A percentile compares a stretch with the other conserved stretches of the same genome.
These are phyloP conservation scores for Colletotrichum costaricense DNA, from an alignment of 2,329 filamentous ascomycete species.

Conservation along the genomic window DNA sequence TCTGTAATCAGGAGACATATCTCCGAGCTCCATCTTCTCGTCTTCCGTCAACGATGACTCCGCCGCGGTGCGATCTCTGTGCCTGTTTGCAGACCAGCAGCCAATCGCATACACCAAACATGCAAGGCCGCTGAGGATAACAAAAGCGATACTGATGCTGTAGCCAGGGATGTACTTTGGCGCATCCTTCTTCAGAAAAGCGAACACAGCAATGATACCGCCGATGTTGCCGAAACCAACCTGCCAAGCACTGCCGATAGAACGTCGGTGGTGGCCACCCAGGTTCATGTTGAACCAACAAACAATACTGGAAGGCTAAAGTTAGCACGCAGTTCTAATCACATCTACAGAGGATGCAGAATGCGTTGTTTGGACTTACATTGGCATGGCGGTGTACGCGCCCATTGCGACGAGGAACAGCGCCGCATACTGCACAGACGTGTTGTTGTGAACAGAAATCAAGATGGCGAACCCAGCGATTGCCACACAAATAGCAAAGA, in stretches of 20 bases:
- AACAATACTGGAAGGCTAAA: slow-evolving; percentile 48
- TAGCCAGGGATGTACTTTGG: slow-evolving; percentile 80
- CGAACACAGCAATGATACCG: slow-evolving; percentile 81
- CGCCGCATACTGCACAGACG: slow-evolving; percentile 77
- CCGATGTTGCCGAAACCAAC: slow-evolving; percentile 84
- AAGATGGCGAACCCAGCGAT: slow-evolving; percentile 83
- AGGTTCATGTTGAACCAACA: slow-evolving; percentile 89
- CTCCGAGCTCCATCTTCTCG: slow-evolving; percentile 71
- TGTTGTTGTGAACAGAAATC: slow-evolving; percentile 76
- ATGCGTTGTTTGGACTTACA: slow-evolving; percentile 57
- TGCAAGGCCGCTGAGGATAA: slow-evolving; percentile 72
- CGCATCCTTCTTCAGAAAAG: slow-evolving; percentile 74
- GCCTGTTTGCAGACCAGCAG: slow-evolving; percentile 70
- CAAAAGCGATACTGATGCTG: slow-evolving; percentile 80
- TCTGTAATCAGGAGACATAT: slow-evolving; percentile 69
- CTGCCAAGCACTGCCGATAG: slow-evolving; percentile 81
- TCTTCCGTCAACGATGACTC: slow-evolving; percentile 63
- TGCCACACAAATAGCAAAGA: slow-evolving; percentile 75
- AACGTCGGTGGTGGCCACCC: slow-evolving; percentile 76
- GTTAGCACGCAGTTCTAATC: not conserved
- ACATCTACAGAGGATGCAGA: not conserved
- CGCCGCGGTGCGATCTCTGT: slow-evolving; percentile 62
- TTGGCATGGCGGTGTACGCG: slow-evolving; percentile 88
- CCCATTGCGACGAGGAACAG: slow-evolving; percentile 87
- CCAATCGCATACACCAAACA: slow-evolving; percentile 70